Evolutionary conservation across 139 green algal genomes (phyloP), one percentile per base, ranked within the genome.

Genomic region (Tetraselmis striata): DNA sequence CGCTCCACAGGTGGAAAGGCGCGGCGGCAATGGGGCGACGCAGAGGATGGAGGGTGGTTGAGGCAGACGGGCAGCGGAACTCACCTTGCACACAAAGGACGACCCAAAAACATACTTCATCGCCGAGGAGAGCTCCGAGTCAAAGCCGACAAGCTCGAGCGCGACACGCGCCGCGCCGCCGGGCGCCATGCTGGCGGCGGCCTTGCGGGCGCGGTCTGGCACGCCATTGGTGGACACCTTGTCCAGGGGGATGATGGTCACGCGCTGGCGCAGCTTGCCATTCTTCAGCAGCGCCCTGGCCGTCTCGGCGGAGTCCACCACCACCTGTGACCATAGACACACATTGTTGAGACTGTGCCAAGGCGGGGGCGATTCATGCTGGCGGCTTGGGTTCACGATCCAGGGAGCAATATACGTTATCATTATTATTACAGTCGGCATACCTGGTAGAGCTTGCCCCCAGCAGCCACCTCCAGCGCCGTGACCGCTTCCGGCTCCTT

Each of bases 181-280:
- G 25, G 83, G 81, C n/a, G 94, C 77, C 67, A 85, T 77, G 31
- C 84, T 28, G 1, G 90, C 95, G 2, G 90, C 87, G 1, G 85
- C 77, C 76, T n/a, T 77, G 29, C 2, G 30, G 32, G 30, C 29
- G 26, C 45, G 84, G 76, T 23, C 82, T 80, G 30, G 45, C 58
- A 32, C 31, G 31, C 78, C 78, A 23, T 75, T 75, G 23, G 78
- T 82, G 78, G 78, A 31, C 77, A 96, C 95, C 90, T 98, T 98
- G 93, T 98, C 96, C 22, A 99, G 92, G 0, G 97, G 97, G 76
- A 99, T 96, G 89, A 99, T 94, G 31, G 97, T 99, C 24, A 98
- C 94, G 5, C 95, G 89, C 78, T 93, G 91, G 18, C 85, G 83
- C 27, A 99, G 91, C 80, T 92, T 81, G 0, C 95, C 95, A 23